Conservation (phyloP, 352 stramenopile species). For the Globisporangium abappressorium region DNA sequence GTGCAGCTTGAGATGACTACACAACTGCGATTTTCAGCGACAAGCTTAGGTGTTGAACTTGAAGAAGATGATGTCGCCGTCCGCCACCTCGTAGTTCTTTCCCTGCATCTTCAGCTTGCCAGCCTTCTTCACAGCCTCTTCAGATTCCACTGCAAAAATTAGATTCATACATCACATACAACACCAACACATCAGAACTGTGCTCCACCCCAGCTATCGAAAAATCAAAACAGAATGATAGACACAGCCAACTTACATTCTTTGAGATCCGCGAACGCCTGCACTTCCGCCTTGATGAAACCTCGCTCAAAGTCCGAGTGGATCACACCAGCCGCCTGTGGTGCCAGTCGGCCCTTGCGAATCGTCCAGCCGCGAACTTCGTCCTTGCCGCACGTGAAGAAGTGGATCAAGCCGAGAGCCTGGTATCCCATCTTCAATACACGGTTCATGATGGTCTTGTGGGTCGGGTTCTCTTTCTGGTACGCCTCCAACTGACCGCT, state of each 20-base stretch:
- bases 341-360: constrained; percentile 94
- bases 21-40: too few relatives aligned
- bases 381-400: constrained; percentile 98
- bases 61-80: constrained; percentile 91
- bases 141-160: constrained; percentile 51
- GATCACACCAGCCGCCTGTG: constrained; percentile 98
- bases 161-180: neutral
- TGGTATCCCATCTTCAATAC: constrained; percentile 98
- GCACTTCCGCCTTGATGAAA: constrained; percentile 97
- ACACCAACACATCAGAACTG: neutral
- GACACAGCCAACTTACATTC: constrained; percentile 48
- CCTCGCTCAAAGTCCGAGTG: constrained; percentile 99
- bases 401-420: constrained; percentile 98
- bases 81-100: constrained; percentile 87
- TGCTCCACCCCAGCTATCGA: neutral
- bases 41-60: constrained; percentile 89
- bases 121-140: constrained; percentile 88
- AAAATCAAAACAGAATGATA: neutral
- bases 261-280: constrained; percentile 86
- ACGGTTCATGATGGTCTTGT: constrained; percentile 93
- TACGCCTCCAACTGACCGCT: constrained; percentile 56
- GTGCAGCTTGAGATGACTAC: too few relatives aligned
- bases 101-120: constrained; percentile 87
- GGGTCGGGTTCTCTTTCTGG: constrained; percentile 78
- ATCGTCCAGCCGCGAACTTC: constrained; percentile 98